Percentiles rank a stretch among this genome's conserved stretches.
These are phyloP conservation scores for Colletotrichum magnum DNA, from an alignment of 2,329 filamentous ascomycete genomes.

Conservation along the genomic window DNA sequence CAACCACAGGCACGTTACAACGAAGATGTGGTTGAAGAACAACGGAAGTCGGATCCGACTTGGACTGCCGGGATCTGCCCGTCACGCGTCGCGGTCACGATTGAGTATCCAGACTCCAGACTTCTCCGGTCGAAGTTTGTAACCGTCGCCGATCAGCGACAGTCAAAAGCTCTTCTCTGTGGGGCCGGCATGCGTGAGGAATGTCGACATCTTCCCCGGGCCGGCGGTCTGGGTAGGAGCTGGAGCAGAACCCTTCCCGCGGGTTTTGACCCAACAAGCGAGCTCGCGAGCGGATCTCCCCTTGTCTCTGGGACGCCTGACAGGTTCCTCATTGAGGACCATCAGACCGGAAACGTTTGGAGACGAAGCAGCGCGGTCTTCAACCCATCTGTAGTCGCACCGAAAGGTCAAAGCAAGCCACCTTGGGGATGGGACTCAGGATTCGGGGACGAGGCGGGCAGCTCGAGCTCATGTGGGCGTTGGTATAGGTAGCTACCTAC, in stretches of 20 bases:
- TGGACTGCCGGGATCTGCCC: not conserved
- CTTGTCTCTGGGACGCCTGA: conserved; percentile 17
- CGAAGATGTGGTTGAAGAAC: not conserved
- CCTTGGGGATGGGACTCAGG: not conserved
- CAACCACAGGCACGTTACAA: conserved; percentile 22
- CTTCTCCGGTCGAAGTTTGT: not conserved
- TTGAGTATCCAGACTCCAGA: not conserved
- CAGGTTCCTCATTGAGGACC: not conserved
- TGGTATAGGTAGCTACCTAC: no score
- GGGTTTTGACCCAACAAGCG: conserved; percentile 8
- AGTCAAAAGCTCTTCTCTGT: no score
- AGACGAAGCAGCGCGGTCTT: not conserved
- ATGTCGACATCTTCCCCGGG: conserved; percentile 10
- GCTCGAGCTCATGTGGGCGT: no score
- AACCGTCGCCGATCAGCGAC: conserved; percentile 10
- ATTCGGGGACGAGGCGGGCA: not conserved
- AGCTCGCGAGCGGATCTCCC: conserved; percentile 5
- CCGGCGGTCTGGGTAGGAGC: conserved; percentile 4
- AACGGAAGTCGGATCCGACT: not conserved
- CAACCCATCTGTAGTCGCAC: not conserved
- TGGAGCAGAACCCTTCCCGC: conserved; percentile 5
- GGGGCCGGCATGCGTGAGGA: conserved; percentile 4
- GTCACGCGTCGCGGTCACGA: conserved; percentile 3
- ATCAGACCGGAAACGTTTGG: conserved; percentile 3
- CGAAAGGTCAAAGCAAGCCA: not conserved